These are phyloP conservation scores for Luffa acutangula DNA, from an alignment of 306 rosid species.

Conservation along the genomic window DNA sequence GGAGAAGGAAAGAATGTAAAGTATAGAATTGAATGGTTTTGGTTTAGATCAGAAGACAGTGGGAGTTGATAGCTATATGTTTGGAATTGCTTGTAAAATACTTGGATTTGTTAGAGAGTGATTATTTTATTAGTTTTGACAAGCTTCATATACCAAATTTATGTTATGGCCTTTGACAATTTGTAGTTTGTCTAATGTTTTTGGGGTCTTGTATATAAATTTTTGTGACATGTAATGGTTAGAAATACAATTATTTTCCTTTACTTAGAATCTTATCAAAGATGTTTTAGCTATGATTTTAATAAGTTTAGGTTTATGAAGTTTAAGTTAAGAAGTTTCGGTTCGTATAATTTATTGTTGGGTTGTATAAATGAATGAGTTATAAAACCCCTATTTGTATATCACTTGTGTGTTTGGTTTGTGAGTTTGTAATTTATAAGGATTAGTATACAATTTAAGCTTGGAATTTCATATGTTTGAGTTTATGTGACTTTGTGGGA, in stretches of 20 bases:
- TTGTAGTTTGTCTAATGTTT: neutral
- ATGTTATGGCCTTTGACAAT: neutral
- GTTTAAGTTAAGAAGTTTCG: no score
- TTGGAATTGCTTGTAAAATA: neutral
- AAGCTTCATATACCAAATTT: neutral
- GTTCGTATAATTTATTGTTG: no score
- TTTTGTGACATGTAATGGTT: neutral
- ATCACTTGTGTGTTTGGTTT: no score
- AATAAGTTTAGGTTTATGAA: no score
- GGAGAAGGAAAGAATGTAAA: neutral
- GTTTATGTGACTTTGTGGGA: no score
- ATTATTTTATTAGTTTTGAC: neutral
- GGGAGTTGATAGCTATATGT: neutral
- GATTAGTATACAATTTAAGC: no score
- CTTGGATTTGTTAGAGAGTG: neutral
- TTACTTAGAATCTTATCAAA: neutral
- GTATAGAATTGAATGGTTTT: neutral
- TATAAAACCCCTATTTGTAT: no score
- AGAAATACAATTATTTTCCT: neutral
- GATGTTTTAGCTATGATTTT: neutral
- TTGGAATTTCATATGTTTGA: no score
- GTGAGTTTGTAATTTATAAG: no score
- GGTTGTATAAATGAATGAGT: no score
- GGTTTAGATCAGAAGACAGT: neutral
- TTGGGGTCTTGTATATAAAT: neutral